phyloP scores from a whole-genome alignment of 345 rosid genomes.

The Angophora floribunda region DNA sequence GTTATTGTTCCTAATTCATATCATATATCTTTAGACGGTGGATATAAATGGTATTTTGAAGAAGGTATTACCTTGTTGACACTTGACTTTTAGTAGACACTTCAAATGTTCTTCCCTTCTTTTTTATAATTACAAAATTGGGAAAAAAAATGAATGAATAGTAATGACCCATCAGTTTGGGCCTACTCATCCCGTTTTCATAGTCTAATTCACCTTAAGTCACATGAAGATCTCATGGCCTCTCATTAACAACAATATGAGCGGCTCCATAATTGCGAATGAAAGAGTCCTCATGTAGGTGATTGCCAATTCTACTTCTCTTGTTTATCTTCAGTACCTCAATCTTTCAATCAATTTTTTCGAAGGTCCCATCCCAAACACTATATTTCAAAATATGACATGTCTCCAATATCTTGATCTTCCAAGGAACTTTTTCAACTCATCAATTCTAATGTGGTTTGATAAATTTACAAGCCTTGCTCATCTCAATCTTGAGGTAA shows the following conservation, averaged over 20 bases:
- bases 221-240: too few relatives aligned
- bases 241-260: background rate
- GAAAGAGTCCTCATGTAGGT: background rate
- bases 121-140: too few relatives aligned
- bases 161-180: too few relatives aligned
- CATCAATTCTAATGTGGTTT: background rate
- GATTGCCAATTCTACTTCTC: background rate
- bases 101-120: too few relatives aligned
- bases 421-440: background rate
- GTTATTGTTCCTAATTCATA: too few relatives aligned
- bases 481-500: background rate
- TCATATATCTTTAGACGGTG: background rate
- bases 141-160: too few relatives aligned
- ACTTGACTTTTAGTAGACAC: too few relatives aligned
- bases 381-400: background rate
- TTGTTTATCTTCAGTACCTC: background rate
- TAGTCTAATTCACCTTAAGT: too few relatives aligned
- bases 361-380: background rate
- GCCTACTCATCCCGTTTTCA: too few relatives aligned
- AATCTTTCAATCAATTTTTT: background rate
- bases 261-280: background rate
- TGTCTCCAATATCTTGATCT: background rate
- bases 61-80: too few relatives aligned
- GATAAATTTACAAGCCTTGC: background rate
- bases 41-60: too few relatives aligned